Evolutionary conservation across 371 early-diverging fungal genomes (phyloP).

Genomic region (Mortierella sp.): DNA sequence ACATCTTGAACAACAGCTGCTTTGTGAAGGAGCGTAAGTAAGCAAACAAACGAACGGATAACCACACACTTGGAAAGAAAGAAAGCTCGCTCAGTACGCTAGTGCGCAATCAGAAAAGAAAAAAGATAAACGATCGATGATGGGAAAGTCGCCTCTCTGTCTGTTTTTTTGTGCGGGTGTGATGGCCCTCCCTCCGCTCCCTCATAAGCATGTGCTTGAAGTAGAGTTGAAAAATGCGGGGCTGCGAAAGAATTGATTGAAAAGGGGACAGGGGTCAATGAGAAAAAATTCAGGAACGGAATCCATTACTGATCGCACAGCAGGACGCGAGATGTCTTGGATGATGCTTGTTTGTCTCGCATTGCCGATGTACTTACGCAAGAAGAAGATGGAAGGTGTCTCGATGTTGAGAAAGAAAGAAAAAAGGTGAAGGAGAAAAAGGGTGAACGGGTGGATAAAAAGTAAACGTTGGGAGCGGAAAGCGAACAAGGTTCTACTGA

Average conservation of each 20-base stretch:
- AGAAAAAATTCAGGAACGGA: neutral
- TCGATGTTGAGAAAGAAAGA: neutral
- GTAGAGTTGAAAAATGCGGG: neutral
- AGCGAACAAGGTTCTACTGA: neutral
- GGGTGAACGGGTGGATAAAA: neutral
- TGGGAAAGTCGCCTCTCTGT: neutral
- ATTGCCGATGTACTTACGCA: neutral
- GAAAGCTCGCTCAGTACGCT: neutral
- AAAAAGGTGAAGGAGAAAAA: neutral
- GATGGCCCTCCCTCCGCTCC: neutral
- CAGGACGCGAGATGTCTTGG: neutral
- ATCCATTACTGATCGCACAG: neutral
- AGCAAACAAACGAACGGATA: neutral
- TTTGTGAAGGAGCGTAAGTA: neutral
- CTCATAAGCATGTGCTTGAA: constrained; percentile 2
- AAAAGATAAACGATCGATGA: neutral
- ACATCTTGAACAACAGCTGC: neutral
- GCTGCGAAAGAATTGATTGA: neutral
- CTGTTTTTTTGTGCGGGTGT: neutral
- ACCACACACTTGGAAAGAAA: neutral
- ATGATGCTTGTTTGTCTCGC: neutral
- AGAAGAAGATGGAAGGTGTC: neutral
- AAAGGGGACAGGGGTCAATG: neutral
- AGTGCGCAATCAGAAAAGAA: neutral
- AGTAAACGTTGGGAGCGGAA: neutral